Percentiles rank a stretch among this genome's conserved stretches.
phyloP scores from a whole-genome alignment of 75 land plant species.

The Azolla pinnata region DNA sequence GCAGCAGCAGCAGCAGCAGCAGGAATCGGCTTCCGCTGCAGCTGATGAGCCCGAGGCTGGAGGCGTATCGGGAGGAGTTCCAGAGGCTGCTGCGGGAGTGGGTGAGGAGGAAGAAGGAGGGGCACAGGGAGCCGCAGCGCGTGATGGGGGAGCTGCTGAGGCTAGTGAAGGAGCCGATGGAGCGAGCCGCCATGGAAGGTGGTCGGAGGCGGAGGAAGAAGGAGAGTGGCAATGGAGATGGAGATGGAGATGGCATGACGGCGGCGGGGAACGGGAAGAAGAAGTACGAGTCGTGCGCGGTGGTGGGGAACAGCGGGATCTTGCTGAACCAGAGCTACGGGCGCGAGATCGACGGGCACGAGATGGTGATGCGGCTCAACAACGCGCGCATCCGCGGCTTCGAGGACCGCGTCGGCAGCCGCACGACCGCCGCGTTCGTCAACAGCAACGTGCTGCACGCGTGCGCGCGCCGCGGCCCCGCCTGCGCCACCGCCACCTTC shows the following conservation, averaged over 20 bases:
- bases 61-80: constrained; percentile 42
- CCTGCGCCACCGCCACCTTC: too few species aligned
- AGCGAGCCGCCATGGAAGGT: constrained; percentile 13
- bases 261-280: too few species aligned
- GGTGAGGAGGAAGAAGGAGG: constrained; percentile 36
- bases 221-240: too few species aligned
- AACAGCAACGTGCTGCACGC: constrained; percentile 4
- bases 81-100: constrained; percentile 29
- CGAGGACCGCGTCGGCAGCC: constrained; percentile 36
- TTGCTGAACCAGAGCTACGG: constrained; percentile 16
- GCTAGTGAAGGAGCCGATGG: constrained; percentile 33
- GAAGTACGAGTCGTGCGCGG: constrained; percentile 21
- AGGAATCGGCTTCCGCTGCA: constrained; percentile 16
- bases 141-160: constrained; percentile 38
- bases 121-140: constrained; percentile 31
- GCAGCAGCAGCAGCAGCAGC: too few species aligned
- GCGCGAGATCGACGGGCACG: constrained; percentile 11
- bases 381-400: constrained; percentile 24
- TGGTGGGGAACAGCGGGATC: constrained; percentile 20
- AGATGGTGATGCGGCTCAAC: constrained; percentile 29
- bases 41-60: constrained; percentile 25
- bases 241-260: too few species aligned
- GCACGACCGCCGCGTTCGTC: neutral
- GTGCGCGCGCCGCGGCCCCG: neutral
- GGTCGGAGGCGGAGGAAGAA: neutral